Conservation (phyloP, 2,329 filamentous ascomycete genomes). For the Colletotrichum sp. region DNA sequence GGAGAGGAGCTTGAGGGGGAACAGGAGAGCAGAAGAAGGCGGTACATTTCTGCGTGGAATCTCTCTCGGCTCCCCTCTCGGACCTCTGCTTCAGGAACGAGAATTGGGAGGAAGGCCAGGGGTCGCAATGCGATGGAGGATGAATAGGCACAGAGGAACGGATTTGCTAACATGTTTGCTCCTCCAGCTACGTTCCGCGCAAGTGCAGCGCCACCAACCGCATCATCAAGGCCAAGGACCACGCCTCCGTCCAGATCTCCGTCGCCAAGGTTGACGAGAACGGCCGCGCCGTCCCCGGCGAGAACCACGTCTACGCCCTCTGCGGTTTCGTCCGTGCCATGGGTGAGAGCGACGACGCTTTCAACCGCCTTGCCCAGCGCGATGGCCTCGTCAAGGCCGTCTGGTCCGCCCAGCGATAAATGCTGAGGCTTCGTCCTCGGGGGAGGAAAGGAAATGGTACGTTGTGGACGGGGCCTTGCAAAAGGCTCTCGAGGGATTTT, state of each 20-base stretch:
- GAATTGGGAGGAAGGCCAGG: not conserved
- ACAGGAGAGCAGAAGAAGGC: not conserved
- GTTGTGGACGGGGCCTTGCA: not conserved
- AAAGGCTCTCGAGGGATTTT: not conserved
- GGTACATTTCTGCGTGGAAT: not conserved
- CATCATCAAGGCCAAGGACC: conserved; percentile 99
- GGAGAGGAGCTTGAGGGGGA: not conserved
- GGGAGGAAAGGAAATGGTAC: conserved; percentile 16
- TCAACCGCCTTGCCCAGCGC: conserved; percentile 95
- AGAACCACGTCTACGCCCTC: conserved; percentile 97
- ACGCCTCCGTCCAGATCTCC: conserved; percentile 96
- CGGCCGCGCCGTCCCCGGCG: conserved; percentile 89
- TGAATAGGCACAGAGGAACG: not conserved
- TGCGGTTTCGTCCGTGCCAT: conserved; percentile 97
- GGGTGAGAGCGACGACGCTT: conserved; percentile 95
- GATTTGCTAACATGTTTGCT: conserved; percentile 30
- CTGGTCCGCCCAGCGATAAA: conserved; percentile 79
- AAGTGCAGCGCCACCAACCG: conserved; percentile 99
- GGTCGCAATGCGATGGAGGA: not conserved
- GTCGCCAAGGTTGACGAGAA: conserved; percentile 99
- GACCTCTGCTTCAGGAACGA: not conserved
- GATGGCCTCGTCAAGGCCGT: conserved; percentile 98
- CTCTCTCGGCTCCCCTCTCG: not conserved
- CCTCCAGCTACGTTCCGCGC: conserved; percentile 89
- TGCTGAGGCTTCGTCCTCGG: conserved; percentile 19